These are phyloP conservation scores for Alectoria sarmentosa DNA, from an alignment of 495 filamentous ascomycete genomes.

Conservation along the genomic window DNA sequence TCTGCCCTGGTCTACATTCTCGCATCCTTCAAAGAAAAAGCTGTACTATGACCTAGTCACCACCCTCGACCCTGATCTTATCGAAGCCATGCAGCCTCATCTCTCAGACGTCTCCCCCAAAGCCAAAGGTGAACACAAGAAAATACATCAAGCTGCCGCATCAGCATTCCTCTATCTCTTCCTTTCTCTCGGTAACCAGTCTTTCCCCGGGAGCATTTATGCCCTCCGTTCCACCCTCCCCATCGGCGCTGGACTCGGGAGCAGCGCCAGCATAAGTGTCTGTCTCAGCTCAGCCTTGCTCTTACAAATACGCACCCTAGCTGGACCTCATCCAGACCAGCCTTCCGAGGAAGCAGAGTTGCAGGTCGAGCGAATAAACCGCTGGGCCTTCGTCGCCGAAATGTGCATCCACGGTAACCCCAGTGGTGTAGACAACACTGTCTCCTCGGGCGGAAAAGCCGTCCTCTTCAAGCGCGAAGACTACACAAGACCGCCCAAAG, in stretches of 20 bases:
- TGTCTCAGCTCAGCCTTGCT: constrained; percentile 84
- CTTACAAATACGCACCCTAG: constrained; percentile 77
- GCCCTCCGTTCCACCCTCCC: constrained; percentile 91
- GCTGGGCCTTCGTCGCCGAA: constrained; percentile 95
- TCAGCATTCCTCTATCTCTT: constrained; percentile 88
- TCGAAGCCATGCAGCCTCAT: constrained; percentile 70
- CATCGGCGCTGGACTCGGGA: constrained; percentile 84
- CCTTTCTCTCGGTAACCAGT: constrained; percentile 71
- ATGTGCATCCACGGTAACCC: constrained; percentile 96
- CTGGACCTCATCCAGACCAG: constrained; percentile 85
- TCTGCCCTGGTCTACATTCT: constrained; percentile 78
- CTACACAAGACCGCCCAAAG: constrained; percentile 66
- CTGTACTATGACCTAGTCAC: constrained; percentile 86
- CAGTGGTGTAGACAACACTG: constrained; percentile 96
- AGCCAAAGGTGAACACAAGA: constrained; percentile 56
- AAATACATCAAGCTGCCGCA: constrained; percentile 73
- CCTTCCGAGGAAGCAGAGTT: constrained; percentile 68
- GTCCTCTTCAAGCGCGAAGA: constrained; percentile 80
- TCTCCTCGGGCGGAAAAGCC: constrained; percentile 83
- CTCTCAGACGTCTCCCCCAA: constrained; percentile 59
- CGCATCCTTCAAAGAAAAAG: constrained; percentile 75
- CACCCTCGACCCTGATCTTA: constrained; percentile 70
- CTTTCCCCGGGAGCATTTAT: constrained; percentile 75
- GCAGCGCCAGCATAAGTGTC: constrained; percentile 85
- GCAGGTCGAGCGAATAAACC: constrained; percentile 90